These are phyloP conservation scores for Candida endomychidarum DNA, from an alignment of 805 yeast species.

Conservation along the genomic window DNA sequence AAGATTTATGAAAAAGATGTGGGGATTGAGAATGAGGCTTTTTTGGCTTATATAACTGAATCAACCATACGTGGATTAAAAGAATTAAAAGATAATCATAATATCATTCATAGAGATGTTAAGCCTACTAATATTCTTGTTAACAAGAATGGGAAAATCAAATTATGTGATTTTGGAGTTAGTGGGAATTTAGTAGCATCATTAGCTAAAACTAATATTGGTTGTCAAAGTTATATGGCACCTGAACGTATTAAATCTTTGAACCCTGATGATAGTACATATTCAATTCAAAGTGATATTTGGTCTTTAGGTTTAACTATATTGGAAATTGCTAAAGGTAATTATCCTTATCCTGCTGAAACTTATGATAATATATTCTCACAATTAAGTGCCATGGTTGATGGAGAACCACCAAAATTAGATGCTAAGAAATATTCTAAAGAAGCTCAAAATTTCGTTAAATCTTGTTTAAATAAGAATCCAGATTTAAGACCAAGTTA, in stretches of 20 bases:
- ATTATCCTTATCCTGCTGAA: conserved; percentile 96
- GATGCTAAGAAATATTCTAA: conserved; percentile 61
- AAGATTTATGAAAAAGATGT: conserved; percentile 71
- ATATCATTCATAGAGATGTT: conserved; percentile 93
- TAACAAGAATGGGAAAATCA: conserved; percentile 79
- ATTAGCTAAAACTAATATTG: conserved; percentile 91
- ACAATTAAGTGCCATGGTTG: conserved; percentile 94
- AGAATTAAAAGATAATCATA: conserved; percentile 83
- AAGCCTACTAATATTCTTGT: conserved; percentile 93
- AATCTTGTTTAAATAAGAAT: conserved; percentile 71
- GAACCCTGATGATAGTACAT: conserved; percentile 73
- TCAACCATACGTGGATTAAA: conserved; percentile 79
- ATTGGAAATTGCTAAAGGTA: conserved; percentile 85
- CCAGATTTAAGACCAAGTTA: conserved; percentile 84
- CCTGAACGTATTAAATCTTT: conserved; percentile 87
- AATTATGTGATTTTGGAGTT: conserved; percentile 95
- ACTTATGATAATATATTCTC: conserved; percentile 87
- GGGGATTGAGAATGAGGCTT: conserved; percentile 65
- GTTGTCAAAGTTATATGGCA: conserved; percentile 98
- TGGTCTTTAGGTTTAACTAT: conserved; percentile 94
- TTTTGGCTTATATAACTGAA: conserved; percentile 76
- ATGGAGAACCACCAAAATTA: conserved; percentile 87
- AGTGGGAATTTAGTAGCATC: conserved; percentile 94
- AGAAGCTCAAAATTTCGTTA: conserved; percentile 83
- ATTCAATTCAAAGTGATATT: conserved; percentile 90